These are phyloP conservation scores for Pythium brassicae DNA, from an alignment of 352 stramenopile species.

Conservation along the genomic window DNA sequence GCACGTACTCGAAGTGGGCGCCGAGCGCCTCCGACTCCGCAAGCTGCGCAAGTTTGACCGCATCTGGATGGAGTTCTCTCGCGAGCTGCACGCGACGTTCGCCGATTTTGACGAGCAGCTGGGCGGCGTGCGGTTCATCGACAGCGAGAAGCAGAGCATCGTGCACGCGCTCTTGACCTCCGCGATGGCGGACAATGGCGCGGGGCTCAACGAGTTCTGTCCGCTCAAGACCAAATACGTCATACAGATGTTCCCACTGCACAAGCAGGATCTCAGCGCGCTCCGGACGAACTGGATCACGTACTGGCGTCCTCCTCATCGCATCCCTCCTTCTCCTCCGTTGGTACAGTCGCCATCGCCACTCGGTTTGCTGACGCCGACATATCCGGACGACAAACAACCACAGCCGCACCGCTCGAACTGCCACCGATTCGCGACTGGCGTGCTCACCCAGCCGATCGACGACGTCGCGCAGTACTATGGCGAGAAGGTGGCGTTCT, in stretches of 20 bases:
- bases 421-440: slow-evolving; percentile 1
- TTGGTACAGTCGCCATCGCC: background rate
- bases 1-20: slow-evolving; percentile 58
- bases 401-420: background rate
- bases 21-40: slow-evolving; percentile 58
- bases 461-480: slow-evolving; percentile 89
- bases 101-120: slow-evolving; percentile 45
- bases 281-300: slow-evolving; percentile 76
- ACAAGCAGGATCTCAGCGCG: slow-evolving; percentile 71
- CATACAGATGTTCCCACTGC: slow-evolving; percentile 83
- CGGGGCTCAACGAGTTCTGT: slow-evolving; percentile 71
- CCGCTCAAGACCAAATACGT: slow-evolving; percentile 62
- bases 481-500: slow-evolving; percentile 88
- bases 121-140: slow-evolving; percentile 53
- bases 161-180: slow-evolving; percentile 55
- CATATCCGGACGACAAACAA: background rate
- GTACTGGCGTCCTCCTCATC: slow-evolving; percentile 47
- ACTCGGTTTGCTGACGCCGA: background rate
- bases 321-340: background rate
- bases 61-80: slow-evolving; percentile 80
- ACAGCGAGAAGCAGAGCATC: slow-evolving; percentile 82
- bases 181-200: slow-evolving; percentile 20
- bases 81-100: slow-evolving; percentile 65
- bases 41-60: slow-evolving; percentile 65
- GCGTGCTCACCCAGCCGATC: slow-evolving; percentile 68